Evolutionary conservation across 192 early-diverging fungal genomes (phyloP).

Genomic region (Helicostylum pulchrum): DNA sequence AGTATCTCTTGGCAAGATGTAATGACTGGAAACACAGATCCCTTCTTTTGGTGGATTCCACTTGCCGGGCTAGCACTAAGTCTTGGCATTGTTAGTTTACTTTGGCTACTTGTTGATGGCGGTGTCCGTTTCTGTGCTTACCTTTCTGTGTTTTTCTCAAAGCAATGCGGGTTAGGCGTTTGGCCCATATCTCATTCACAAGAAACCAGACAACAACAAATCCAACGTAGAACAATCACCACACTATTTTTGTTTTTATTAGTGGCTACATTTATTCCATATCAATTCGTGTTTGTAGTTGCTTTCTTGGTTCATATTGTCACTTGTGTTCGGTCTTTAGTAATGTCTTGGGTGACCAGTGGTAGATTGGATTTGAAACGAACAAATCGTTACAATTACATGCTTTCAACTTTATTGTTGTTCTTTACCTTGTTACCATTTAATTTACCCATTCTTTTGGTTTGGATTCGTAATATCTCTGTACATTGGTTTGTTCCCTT

Average conservation of each 20-base stretch:
- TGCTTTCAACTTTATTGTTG: slow-evolving; percentile 65
- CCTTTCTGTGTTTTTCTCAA: background rate
- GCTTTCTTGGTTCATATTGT: slow-evolving; percentile 56
- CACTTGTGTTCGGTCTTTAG: slow-evolving; percentile 45
- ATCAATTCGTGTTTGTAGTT: slow-evolving; percentile 74
- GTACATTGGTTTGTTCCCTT: slow-evolving; percentile 81
- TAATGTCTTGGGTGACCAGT: slow-evolving; percentile 17
- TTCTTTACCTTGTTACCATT: slow-evolving; percentile 70
- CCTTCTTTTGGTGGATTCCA: slow-evolving; percentile 54
- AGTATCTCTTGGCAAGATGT: slow-evolving; percentile 37
- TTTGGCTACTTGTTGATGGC: slow-evolving; percentile 14
- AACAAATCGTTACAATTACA: slow-evolving; percentile 58
- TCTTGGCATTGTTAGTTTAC: slow-evolving; percentile 36
- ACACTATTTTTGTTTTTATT: slow-evolving; percentile 46
- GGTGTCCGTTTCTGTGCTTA: background rate
- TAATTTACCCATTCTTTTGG: slow-evolving; percentile 70
- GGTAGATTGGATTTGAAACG: slow-evolving; percentile 31
- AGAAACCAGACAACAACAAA: slow-evolving; percentile 32
- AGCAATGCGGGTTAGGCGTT: background rate
- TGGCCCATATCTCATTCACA: slow-evolving; percentile 17
- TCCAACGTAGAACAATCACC: slow-evolving; percentile 45
- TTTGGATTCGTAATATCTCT: slow-evolving; percentile 78
- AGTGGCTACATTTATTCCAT: slow-evolving; percentile 63
- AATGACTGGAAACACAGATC: slow-evolving; percentile 45
- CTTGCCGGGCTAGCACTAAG: slow-evolving; percentile 43